Conservation (phyloP, 306 rosid genomes). For the Cyclanthera cordifolia region DNA sequence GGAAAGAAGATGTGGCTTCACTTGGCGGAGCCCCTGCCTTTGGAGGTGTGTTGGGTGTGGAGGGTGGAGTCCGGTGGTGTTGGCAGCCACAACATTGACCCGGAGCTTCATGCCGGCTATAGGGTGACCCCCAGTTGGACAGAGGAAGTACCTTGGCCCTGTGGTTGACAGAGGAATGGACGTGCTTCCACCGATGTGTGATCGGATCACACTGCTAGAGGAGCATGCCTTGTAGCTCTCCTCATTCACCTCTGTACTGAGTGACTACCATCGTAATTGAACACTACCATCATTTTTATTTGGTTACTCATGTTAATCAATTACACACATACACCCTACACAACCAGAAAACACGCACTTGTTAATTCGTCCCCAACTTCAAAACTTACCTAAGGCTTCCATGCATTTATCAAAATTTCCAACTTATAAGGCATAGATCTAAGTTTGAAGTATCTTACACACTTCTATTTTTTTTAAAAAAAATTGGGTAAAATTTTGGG, state of each 20-base stretch:
- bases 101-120: slow-evolving; percentile 41
- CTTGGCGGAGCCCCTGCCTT: slow-evolving; percentile 11
- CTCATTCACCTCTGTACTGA: slow-evolving; percentile 26
- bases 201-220: slow-evolving; percentile 18
- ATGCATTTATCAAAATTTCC: no score
- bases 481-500: no score
- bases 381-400: no score
- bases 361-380: no score
- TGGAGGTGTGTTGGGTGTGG: slow-evolving; percentile 23
- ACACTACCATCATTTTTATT: no score
- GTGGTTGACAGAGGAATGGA: slow-evolving; percentile 17
- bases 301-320: no score
- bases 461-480: no score
- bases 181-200: slow-evolving; percentile 20
- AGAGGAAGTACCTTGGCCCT: slow-evolving; percentile 39
- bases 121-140: slow-evolving; percentile 45
- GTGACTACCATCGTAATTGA: slow-evolving; percentile 34
- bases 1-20: slow-evolving; percentile 19
- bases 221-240: slow-evolving; percentile 28
- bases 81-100: slow-evolving; percentile 34
- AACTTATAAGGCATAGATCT: no score
- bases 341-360: no score
- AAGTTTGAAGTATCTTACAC: no score
- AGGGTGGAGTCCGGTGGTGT: slow-evolving; percentile 7
- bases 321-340: no score